These are phyloP conservation scores for Agarophyton chilense DNA, from an alignment of 23 red algal genomes.

Conservation along the genomic window DNA sequence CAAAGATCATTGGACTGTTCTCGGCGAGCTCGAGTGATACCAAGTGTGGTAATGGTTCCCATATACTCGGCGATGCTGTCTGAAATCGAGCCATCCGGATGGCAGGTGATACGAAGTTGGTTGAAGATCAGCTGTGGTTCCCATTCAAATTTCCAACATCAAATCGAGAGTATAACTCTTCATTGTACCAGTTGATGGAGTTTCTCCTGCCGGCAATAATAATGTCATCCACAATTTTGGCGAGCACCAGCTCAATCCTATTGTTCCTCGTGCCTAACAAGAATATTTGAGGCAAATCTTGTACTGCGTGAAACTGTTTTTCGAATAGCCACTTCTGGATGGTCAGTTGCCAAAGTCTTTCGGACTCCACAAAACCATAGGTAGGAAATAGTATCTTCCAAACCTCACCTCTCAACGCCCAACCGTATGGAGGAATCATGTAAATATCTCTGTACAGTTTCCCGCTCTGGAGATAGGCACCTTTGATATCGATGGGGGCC, in stretches of 20 bases:
- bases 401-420: background rate
- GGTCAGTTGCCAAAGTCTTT: background rate
- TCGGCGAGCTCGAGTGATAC: no score
- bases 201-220: background rate
- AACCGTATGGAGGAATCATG: background rate
- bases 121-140: no score
- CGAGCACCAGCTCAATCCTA: background rate
- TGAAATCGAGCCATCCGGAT: no score
- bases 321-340: slow-evolving; percentile 2
- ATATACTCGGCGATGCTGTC: no score
- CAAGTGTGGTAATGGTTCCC: no score
- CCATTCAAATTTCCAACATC: no score
- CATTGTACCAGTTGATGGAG: no score
- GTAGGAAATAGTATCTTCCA: background rate
- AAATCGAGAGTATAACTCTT: no score
- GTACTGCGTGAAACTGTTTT: background rate
- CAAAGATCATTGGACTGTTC: background rate
- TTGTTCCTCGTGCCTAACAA: background rate
- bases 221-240: background rate
- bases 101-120: no score
- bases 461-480: slow-evolving; percentile 15
- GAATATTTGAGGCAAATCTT: background rate
- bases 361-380: slow-evolving; percentile 26
- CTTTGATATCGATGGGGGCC: slow-evolving; percentile 27
- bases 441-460: background rate